Base-by-base conservation (phyloP, 139 green algal genomes). In the Chlorella vulgaris region DNA sequence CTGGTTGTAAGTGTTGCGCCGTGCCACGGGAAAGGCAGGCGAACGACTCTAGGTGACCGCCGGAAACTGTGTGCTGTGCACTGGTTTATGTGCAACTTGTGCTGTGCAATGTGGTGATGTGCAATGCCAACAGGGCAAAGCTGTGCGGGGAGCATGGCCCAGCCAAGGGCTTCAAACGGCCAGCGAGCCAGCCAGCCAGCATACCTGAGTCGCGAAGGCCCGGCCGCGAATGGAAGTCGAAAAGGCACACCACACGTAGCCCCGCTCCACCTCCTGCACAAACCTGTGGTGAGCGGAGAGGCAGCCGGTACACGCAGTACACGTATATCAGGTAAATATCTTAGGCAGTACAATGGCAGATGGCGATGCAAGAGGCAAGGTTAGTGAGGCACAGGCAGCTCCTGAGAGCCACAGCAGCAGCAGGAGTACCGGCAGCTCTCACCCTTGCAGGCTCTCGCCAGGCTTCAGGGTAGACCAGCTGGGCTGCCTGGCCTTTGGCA, bases 191-290 rank as follows among this genome's bases (percentile, higher is more conserved):
- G 7, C 7, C 40, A 58, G 10, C 67, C 24, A 36, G 19, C n/a
- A 33, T 31, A 69, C 77, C 47, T 82, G 40, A 2, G 69, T 43
- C 4, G 79, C 55, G 28, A 74, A 81, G 18, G 69, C 83, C 60
- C 77, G 76, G 33, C 83, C 83, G 70, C 70, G 69, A 21, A 87
- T 75, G n/a, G 36, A 60, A 31, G 83, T 77, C 4, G 61, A 69
- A 50, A 80, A 80, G 39, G 50, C n/a, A 47, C 80, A 75, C 83
- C 76, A 88, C 33, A 88, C 50, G 19, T 79, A 31, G 24, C 87
- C 84, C 0, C 28, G 74, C 0, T 68, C 78, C 6, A 91, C 80
- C 62, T 91, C 88, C 18, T 83, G 67, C 24, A 90, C 84, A 35
- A 28, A 65, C 26, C 70, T 77, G 70, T 47, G 5, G 28, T 22